phyloP scores from a whole-genome alignment of 768 basidiomycete genomes.

The Russula vinacea region DNA sequence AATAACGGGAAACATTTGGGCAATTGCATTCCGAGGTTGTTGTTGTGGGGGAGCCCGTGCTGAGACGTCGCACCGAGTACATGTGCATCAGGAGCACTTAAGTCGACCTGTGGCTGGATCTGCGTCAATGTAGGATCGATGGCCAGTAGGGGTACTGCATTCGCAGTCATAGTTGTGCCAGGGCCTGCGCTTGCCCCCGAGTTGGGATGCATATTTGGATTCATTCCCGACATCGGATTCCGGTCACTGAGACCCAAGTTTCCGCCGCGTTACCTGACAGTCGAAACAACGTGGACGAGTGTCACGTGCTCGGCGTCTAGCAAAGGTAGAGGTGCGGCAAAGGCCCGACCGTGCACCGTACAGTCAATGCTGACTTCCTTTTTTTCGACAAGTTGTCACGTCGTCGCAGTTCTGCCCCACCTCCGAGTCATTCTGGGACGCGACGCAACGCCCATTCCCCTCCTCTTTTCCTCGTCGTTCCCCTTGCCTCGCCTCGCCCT shows the following conservation, averaged over 20 bases:
- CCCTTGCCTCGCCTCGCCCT: too few species aligned
- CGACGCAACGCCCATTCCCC: too few species aligned
- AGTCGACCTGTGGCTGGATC: conserved; percentile 9
- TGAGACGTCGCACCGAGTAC: neutral
- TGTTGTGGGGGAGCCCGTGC: conserved; percentile 11
- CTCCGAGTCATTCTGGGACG: too few species aligned
- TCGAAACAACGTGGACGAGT: neutral
- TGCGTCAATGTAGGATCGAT: conserved; percentile 9
- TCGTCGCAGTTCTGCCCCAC: too few species aligned
- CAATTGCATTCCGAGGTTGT: neutral
- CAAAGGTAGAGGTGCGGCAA: too few species aligned
- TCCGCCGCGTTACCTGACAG: conserved; percentile 5
- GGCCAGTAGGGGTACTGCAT: conserved; percentile 11
- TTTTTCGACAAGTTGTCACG: too few species aligned
- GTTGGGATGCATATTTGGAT: neutral
- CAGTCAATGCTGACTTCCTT: too few species aligned
- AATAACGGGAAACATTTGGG: neutral
- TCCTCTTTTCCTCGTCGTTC: too few species aligned
- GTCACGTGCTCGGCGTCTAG: too few species aligned
- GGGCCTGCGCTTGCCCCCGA: neutral
- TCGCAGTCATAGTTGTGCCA: neutral
- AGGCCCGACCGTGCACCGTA: too few species aligned
- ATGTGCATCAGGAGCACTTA: neutral
- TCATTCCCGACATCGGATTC: conserved; percentile 10
- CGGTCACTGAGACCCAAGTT: conserved; percentile 7